phyloP scores from a whole-genome alignment of 441 rosid species.

The Erodium chrysanthum region DNA sequence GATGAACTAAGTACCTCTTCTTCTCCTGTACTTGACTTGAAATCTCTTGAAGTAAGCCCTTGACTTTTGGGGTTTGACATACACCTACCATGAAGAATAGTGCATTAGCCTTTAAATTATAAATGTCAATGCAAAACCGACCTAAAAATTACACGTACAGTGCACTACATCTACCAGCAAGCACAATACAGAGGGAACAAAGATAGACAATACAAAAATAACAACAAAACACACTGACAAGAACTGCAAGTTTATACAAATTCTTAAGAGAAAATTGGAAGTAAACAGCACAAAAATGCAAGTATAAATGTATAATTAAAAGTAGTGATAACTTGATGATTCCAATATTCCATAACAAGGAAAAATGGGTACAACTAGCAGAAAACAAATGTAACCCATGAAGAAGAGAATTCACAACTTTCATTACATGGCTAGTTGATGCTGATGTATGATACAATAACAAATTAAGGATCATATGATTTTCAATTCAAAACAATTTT shows the following conservation, averaged over 20 bases:
- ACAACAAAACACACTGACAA: background rate
- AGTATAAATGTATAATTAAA: background rate
- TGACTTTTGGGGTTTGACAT: conserved; percentile 51
- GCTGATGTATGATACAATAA: background rate
- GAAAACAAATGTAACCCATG: background rate
- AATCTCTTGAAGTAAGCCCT: conserved; percentile 73
- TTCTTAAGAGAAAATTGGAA: too few relatives aligned
- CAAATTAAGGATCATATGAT: background rate
- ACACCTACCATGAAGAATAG: conserved; percentile 29
- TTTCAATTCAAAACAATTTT: background rate
- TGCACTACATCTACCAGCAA: background rate
- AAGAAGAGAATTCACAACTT: background rate
- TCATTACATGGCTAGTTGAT: background rate
- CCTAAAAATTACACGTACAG: background rate
- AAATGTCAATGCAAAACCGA: background rate
- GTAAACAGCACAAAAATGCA: background rate
- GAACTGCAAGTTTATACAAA: too few relatives aligned
- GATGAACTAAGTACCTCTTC: conserved; percentile 44
- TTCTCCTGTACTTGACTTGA: conserved; percentile 80
- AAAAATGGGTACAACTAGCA: background rate
- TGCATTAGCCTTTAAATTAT: background rate
- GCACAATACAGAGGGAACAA: background rate
- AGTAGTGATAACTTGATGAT: background rate
- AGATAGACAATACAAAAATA: background rate
- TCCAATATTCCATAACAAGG: background rate